Percentiles rank a stretch among this genome's conserved stretches.
phyloP scores from a whole-genome alignment of 148 eudicot species.

The Polygonum maritimum region DNA sequence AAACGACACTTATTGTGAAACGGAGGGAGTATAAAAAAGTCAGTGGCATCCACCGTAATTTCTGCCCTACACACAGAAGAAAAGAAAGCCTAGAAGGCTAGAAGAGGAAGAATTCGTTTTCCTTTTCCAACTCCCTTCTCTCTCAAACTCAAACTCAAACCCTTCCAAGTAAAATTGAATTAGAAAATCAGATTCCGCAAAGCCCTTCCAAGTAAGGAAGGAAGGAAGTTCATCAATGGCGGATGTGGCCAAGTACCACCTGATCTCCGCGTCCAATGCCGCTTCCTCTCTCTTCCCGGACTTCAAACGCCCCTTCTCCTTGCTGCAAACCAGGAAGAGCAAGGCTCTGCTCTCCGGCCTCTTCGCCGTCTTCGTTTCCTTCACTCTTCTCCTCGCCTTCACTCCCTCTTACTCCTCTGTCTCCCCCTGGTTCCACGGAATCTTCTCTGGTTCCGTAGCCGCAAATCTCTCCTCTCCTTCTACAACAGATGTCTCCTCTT shows the following conservation, averaged over 20 bases:
- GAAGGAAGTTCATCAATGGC: slow-evolving; percentile 30
- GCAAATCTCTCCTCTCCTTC: slow-evolving; percentile 10
- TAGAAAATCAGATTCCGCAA: too few species aligned
- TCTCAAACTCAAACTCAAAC: background rate
- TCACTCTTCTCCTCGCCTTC: slow-evolving; percentile 59
- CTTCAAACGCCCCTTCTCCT: slow-evolving; percentile 34
- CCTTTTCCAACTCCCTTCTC: background rate
- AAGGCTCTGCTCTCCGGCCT: slow-evolving; percentile 39
- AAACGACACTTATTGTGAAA: too few species aligned
- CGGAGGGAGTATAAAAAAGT: background rate
- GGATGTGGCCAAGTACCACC: slow-evolving; percentile 46
- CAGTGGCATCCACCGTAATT: slow-evolving; percentile 7
- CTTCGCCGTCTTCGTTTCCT: slow-evolving; percentile 39
- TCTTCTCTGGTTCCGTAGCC: slow-evolving; percentile 21
- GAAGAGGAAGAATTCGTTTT: background rate
- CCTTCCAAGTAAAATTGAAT: too few species aligned
- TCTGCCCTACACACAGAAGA: background rate
- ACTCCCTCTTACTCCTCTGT: slow-evolving; percentile 48
- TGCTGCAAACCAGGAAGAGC: slow-evolving; percentile 32
- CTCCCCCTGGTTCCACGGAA: slow-evolving; percentile 55
- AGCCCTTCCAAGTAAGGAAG: background rate
- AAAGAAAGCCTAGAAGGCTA: background rate
- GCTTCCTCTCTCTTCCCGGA: slow-evolving; percentile 31
- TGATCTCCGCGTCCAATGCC: slow-evolving; percentile 32
- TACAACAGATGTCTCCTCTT: slow-evolving; percentile 16